Evolutionary conservation across 2,329 filamentous ascomycete species (phyloP).

Genomic region (Nakataea oryzae): DNA sequence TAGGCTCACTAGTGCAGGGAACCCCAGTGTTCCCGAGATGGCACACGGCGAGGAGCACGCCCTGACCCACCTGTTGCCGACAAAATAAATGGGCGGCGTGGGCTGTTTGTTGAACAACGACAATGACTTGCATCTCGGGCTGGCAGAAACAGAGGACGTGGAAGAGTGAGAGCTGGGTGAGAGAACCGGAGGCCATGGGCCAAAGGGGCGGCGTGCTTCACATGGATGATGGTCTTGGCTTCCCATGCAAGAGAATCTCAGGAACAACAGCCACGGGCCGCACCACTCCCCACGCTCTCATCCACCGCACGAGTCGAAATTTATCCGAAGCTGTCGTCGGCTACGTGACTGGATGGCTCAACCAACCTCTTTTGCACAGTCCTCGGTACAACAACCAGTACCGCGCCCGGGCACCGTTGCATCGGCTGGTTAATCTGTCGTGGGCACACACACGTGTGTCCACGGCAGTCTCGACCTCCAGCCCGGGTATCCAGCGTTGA

Average conservation of each 20-base stretch:
- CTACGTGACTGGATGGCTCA: background rate
- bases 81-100: background rate
- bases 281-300: background rate
- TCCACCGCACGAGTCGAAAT: background rate
- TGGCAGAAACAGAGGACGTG: background rate
- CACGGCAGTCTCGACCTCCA: background rate
- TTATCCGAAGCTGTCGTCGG: background rate
- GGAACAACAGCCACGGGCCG: background rate
- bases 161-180: background rate
- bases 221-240: background rate
- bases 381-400: too few relatives aligned
- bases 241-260: background rate
- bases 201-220: background rate
- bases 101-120: background rate
- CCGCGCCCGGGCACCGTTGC: background rate
- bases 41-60: background rate
- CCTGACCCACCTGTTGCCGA: background rate
- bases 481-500: background rate
- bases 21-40: background rate
- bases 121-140: background rate
- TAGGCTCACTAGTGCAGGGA: background rate
- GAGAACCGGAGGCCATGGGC: too few relatives aligned
- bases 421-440: background rate
- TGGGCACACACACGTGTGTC: background rate
- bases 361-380: too few relatives aligned